Evolutionary conservation across 1,139 yeast species (phyloP), one percentile per base, ranked within the genome.

Genomic region (Diutina mesorugosa): DNA sequence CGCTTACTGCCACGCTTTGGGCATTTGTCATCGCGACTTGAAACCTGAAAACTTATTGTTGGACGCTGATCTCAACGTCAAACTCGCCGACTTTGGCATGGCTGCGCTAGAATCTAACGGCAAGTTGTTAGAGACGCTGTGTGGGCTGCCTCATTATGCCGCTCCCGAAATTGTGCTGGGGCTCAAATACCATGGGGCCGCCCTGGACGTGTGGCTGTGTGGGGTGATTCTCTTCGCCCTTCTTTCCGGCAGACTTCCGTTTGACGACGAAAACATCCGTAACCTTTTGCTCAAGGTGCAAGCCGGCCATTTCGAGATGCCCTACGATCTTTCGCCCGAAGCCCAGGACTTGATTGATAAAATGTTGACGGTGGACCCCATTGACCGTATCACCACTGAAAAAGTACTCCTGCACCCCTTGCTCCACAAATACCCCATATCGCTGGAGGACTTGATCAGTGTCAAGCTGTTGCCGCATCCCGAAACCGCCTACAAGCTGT

Each of bases 111-210:
- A 87, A 68, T 78, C 85, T 60, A 83, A 84, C 58, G 87, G 85
- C 52, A 83, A 81, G 67, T 70, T 87, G 58, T 72, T 87, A 57
- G 90, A 85, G 67, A 87, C 95, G 9, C 81, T 88, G 14, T 87
- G 95, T 72, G 95, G 95, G 3, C 84, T 90, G 47, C 95, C 95
- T 26, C 95, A 87, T 70, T 87, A 87, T 67, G 95, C 95, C 14
- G 89, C 95, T 7, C 95, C 95, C 1, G 95, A 87, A 71, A 87
- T 87, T 61, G 91, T 87, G 41, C 79, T 85, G 64, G 93, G 95
- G 14, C 79, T 81, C 63, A 82, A 81, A 60, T 87, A 87, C 66
- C 90, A 86, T 67, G 95, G 95, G 41, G 85, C 87, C 52, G 90
- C 90, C 55, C 83, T 90, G 59, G 95, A 87, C 69, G 85, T 87